Base-by-base conservation (phyloP, 2,329 filamentous ascomycete species). In the Sarocladium brachiariae region DNA sequence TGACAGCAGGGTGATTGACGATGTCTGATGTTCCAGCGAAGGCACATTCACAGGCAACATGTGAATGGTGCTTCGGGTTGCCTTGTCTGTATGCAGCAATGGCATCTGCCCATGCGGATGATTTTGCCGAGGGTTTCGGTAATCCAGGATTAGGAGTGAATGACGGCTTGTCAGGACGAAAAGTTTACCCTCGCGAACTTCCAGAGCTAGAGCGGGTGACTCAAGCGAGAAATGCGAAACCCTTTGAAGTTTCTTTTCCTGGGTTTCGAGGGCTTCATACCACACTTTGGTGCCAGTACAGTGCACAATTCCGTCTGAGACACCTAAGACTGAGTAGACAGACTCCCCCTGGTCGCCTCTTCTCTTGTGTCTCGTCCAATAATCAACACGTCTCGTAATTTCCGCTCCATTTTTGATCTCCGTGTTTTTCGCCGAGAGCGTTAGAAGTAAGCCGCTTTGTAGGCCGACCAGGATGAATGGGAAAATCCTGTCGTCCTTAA, bases 381-480 rank as follows among this genome's bases (percentile, higher is more conserved):
- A 84, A 18, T 67, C 70, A 51, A 83, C 50, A 46, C 54, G 54
- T 41, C 55, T 56, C 14, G 50, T 43, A 18, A n/a, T 14, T 8
- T 55, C 53, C 27, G 60, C 46, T 6, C 30, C 11, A 16, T 11
- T 30, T n/a, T 31, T 30, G 21, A 48, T 27, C 3, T 48, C 45
- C 23, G n/a, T 27, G n/a, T 11, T 46, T 41, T 24, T 51, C 54
- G 33, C 70, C 1, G 78, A 76, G 13, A 83, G 70, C 7, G 86
- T 71, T 18, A 83, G 59, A 11, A 87, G 65, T 4, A 73, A 69
- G 1, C 81, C 81, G 9, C 67, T 66, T 27, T 70, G 71, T 19
- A 49, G 18, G 19, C 46, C 73, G 10, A 86, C 74, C 13, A 88
- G 71, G 27, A 89, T 70, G 59, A 82, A 85, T 2, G 77, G 73